A percentile compares a stretch with the other conserved stretches of the same genome.
Conservation (phyloP, 2,329 filamentous ascomycete genomes). For the Coccinonectria pachysandricola region DNA sequence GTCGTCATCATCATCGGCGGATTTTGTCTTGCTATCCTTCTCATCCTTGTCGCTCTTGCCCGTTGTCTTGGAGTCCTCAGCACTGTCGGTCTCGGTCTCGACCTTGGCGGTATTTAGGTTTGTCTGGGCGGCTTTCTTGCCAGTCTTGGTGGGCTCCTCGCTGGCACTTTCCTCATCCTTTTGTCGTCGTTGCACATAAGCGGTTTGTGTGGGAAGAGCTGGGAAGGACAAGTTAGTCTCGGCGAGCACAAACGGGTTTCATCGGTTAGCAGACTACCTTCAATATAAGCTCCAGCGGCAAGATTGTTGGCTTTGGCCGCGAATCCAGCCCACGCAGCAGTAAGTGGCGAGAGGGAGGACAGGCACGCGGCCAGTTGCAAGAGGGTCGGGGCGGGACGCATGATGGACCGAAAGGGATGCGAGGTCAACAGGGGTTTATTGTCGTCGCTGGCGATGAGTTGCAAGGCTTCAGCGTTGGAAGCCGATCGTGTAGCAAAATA, state of each 20-base stretch:
- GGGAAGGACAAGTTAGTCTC: no score
- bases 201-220: no score
- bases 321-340: conserved; percentile 51
- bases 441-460: conserved; percentile 2
- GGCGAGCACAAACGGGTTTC: no score
- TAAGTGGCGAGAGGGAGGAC: conserved; percentile 37
- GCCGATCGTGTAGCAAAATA: no score
- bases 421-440: conserved; percentile 1
- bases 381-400: conserved; percentile 40
- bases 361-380: conserved; percentile 41
- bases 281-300: no score
- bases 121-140: conserved; percentile 18
- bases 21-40: conserved; percentile 5
- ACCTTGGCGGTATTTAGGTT: conserved; percentile 32
- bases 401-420: no score
- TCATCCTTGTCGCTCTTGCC: conserved; percentile 9
- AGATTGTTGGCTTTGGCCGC: no score
- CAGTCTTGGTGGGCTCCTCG: conserved; percentile 12
- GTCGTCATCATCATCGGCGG: conserved; percentile 8
- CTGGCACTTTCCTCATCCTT: conserved; percentile 1
- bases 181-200: conserved; percentile 3
- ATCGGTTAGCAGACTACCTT: no score
- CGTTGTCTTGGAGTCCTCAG: conserved; percentile 6
- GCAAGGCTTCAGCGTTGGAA: background rate
- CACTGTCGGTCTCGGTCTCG: conserved; percentile 6